Evolutionary conservation across 192 early-diverging fungal genomes (phyloP).

Genomic region (Mortierella claussenii): DNA sequence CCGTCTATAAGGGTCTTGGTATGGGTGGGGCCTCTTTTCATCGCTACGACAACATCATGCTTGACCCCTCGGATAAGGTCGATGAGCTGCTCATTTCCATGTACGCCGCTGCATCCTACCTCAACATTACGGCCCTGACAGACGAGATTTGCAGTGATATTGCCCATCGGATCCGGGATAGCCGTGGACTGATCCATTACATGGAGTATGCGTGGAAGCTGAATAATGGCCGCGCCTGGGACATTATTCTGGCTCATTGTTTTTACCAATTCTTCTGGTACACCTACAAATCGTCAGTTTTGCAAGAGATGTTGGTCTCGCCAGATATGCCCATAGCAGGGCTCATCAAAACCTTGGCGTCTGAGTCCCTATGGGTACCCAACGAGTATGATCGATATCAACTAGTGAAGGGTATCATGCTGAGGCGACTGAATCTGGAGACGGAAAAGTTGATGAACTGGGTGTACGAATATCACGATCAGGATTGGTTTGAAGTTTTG

Average conservation of each 20-base stretch:
- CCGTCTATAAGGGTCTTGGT: not conserved
- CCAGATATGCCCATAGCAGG: constrained; percentile 46
- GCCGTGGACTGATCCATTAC: constrained; percentile 40
- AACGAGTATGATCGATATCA: constrained; percentile 49
- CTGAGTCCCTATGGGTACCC: constrained; percentile 45
- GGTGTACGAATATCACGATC: constrained; percentile 38
- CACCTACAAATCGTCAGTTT: constrained; percentile 23
- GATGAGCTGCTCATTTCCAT: constrained; percentile 47
- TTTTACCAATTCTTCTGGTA: constrained; percentile 49
- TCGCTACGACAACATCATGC: constrained; percentile 34
- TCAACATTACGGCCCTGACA: constrained; percentile 46
- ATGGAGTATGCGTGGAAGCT: constrained; percentile 52
- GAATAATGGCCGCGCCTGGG: constrained; percentile 47
- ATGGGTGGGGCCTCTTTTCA: not conserved
- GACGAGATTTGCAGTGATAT: constrained; percentile 53
- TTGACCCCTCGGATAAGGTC: constrained; percentile 44
- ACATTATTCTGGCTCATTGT: constrained; percentile 50
- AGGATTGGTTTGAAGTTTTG: constrained; percentile 42
- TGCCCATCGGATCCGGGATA: constrained; percentile 36
- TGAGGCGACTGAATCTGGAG: constrained; percentile 23
- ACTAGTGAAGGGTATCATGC: constrained; percentile 36
- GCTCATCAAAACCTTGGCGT: constrained; percentile 25
- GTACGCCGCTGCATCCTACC: constrained; percentile 49
- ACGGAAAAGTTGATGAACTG: constrained; percentile 36
- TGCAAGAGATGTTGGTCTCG: constrained; percentile 44